Percentiles rank a stretch among this genome's conserved stretches.
Evolutionary conservation across 805 yeast genomes (phyloP).

Genomic region (Kurtzmaniella cleridarum): DNA sequence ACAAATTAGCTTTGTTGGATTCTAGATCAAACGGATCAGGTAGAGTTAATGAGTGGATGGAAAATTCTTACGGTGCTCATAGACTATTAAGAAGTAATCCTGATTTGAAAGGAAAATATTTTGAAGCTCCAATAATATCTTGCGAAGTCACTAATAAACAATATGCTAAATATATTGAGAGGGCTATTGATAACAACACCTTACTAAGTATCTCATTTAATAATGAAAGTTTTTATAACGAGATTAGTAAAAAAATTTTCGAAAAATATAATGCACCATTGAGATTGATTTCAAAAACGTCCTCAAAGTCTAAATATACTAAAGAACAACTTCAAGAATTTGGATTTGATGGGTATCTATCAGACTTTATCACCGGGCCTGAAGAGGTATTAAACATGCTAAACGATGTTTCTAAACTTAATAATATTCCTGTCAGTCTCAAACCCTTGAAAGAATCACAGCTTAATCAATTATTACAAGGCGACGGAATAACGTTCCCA

Average conservation of each 20-base stretch:
- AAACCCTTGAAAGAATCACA: conserved; percentile 39
- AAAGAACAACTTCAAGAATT: conserved; percentile 30
- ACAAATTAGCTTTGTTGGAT: conserved; percentile 47
- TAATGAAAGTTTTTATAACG: conserved; percentile 43
- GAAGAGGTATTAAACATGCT: conserved; percentile 65
- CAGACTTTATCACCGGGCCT: conserved; percentile 74
- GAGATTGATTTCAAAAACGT: conserved; percentile 37
- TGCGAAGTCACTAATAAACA: conserved; percentile 47
- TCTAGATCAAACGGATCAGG: conserved; percentile 14
- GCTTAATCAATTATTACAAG: conserved; percentile 29
- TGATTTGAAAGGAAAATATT: conserved; percentile 39
- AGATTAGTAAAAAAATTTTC: conserved; percentile 35
- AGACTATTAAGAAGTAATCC: conserved; percentile 27
- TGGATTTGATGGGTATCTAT: conserved; percentile 79
- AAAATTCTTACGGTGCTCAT: conserved; percentile 37
- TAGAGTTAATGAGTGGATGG: conserved; percentile 27
- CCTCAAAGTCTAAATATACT: conserved; percentile 15
- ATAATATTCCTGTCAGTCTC: conserved; percentile 58
- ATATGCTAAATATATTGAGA: conserved; percentile 54
- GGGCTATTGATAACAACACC: conserved; percentile 48
- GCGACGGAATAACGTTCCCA: conserved; percentile 38
- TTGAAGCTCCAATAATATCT: conserved; percentile 71
- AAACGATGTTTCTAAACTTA: conserved; percentile 44
- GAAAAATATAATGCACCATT: conserved; percentile 46
- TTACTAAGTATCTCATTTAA: conserved; percentile 60